Conservation (phyloP, 345 rosid species). For the Heritiera littoralis region DNA sequence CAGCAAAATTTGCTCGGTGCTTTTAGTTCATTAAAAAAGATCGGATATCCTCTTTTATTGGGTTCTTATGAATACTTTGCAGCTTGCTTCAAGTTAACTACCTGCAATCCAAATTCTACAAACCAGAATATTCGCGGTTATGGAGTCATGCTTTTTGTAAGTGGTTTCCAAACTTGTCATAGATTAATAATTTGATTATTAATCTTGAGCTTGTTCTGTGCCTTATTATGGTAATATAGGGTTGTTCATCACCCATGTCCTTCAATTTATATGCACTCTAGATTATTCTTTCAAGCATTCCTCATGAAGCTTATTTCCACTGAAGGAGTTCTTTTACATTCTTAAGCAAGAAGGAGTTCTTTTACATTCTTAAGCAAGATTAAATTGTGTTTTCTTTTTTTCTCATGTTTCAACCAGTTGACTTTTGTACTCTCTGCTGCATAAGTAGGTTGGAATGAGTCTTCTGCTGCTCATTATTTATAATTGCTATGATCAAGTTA, state of each 20-base stretch:
- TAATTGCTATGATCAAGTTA: slow-evolving; percentile 73
- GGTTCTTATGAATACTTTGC: slow-evolving; percentile 24
- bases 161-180: slow-evolving; percentile 31
- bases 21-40: not conserved
- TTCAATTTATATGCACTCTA: not conserved
- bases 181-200: not conserved
- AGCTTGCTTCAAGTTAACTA: slow-evolving; percentile 83
- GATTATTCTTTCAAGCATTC: not conserved
- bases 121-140: slow-evolving; percentile 78
- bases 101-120: slow-evolving; percentile 61
- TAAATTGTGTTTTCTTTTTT: not conserved
- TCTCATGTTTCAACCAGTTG: not conserved
- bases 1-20: not conserved
- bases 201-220: slow-evolving; percentile 1
- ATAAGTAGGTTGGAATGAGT: slow-evolving; percentile 53
- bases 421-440: slow-evolving; percentile 22
- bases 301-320: not conserved
- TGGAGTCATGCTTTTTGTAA: slow-evolving; percentile 83
- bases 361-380: not conserved
- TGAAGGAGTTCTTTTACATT: slow-evolving; percentile 3
- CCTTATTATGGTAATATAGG: not conserved
- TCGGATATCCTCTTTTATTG: not conserved
- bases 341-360: not conserved
- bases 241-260: not conserved
- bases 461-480: slow-evolving; percentile 55